Evolutionary conservation across 192 early-diverging fungal genomes (phyloP).

Genomic region (Umbelopsis sp.): DNA sequence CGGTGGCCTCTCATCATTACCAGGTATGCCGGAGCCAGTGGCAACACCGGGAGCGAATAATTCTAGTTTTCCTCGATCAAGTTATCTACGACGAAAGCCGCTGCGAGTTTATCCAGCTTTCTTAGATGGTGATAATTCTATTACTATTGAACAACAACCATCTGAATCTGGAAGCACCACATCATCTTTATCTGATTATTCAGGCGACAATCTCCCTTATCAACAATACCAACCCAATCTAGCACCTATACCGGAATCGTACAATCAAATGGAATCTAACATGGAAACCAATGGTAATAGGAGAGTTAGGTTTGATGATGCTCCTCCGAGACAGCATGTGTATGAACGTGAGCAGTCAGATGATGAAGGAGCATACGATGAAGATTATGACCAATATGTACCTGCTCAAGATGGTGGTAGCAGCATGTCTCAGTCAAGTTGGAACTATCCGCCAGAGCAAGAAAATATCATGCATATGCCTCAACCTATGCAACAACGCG

Average conservation of each 20-base stretch:
- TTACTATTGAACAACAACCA: background rate
- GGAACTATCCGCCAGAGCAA: slow-evolving; percentile 1
- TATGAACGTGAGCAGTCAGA: slow-evolving; percentile 8
- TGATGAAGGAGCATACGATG: background rate
- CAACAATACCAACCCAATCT: background rate
- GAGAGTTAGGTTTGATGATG: slow-evolving; percentile 1
- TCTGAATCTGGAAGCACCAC: background rate
- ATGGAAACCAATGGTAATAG: background rate
- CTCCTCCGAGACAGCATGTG: background rate
- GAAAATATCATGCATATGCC: background rate
- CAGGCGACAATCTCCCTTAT: background rate
- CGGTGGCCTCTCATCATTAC: background rate
- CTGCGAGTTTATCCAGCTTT: slow-evolving; percentile 5
- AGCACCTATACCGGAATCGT: slow-evolving; percentile 4
- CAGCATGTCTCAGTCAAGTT: background rate
- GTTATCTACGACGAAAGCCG: background rate
- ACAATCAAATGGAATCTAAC: background rate
- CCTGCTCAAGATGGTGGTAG: background rate
- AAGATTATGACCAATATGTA: background rate
- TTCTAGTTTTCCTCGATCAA: background rate
- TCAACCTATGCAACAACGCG: background rate
- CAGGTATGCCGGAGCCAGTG: background rate
- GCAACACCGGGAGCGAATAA: background rate
- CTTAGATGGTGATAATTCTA: background rate
- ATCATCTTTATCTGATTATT: slow-evolving; percentile 7